phyloP scores from a whole-genome alignment of 805 yeast species.

The Blastobotrys peoriensis region DNA sequence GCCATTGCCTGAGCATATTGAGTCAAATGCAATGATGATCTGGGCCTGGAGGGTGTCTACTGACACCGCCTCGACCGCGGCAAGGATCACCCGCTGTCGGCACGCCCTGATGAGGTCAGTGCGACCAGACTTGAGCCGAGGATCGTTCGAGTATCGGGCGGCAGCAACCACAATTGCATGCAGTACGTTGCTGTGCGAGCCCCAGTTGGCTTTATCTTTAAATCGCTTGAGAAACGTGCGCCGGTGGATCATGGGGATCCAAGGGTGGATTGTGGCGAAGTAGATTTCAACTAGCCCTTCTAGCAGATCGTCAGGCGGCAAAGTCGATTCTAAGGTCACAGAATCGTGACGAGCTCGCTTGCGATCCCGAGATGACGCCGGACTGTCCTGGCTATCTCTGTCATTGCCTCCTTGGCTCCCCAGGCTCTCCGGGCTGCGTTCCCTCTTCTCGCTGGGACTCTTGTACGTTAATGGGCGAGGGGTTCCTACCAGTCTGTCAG shows the following conservation, averaged over 20 bases:
- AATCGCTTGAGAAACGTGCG: conserved; percentile 1
- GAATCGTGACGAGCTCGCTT: neutral
- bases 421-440: neutral
- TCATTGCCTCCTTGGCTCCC: neutral
- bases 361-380: neutral
- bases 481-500: neutral
- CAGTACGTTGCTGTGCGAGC: neutral
- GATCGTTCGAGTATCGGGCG: conserved; percentile 2
- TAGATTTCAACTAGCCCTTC: conserved; percentile 2
- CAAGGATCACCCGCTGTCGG: conserved; percentile 4
- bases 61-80: conserved; percentile 1
- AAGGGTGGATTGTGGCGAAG: conserved; percentile 8
- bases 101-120: neutral
- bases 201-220: neutral
- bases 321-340: neutral
- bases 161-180: conserved; percentile 3
- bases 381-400: no score
- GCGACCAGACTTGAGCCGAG: neutral
- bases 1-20: conserved; percentile 4
- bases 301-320: conserved; percentile 9
- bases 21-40: conserved; percentile 4
- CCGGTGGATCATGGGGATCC: conserved; percentile 11
- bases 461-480: neutral
- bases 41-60: conserved; percentile 7
- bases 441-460: neutral